These are phyloP conservation scores for Lentithecium fluviatile DNA, from an alignment of 495 filamentous ascomycete genomes.

Conservation along the genomic window DNA sequence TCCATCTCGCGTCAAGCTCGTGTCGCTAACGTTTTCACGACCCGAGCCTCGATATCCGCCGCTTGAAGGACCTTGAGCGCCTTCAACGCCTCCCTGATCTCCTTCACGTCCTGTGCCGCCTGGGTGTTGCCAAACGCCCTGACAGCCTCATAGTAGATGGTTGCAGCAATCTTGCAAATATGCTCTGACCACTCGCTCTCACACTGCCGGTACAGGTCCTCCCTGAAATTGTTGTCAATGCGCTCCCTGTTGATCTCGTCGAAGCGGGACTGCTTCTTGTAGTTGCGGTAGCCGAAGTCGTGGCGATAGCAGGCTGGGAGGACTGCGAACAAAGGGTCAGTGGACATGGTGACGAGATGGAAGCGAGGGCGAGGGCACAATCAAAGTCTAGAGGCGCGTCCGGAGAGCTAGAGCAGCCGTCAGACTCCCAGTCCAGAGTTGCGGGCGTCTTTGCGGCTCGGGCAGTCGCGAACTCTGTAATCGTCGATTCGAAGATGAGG, in stretches of 20 bases:
- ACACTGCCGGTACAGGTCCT: conserved; percentile 40
- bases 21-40: no score
- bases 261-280: conserved; percentile 46
- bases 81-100: no score
- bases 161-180: conserved; percentile 38
- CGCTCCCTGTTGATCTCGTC: conserved; percentile 36
- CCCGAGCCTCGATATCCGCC: no score
- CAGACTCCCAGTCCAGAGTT: conserved; percentile 43
- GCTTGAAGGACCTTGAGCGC: no score
- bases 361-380: conserved; percentile 22
- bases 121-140: background rate
- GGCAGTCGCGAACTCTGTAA: conserved; percentile 38
- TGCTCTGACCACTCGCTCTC: conserved; percentile 4
- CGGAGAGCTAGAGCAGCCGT: conserved; percentile 45
- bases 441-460: conserved; percentile 40
- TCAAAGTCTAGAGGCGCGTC: conserved; percentile 50
- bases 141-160: background rate
- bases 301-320: conserved; percentile 46
- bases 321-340: background rate
- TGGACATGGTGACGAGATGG: background rate
- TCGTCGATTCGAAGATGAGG: conserved; percentile 41
- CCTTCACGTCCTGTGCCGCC: no score
- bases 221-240: conserved; percentile 50
- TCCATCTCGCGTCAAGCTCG: no score
- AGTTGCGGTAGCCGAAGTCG: conserved; percentile 54